Percentiles rank a stretch among this genome's conserved stretches.
Evolutionary conservation across 2,329 filamentous ascomycete genomes (phyloP).

Genomic region (Lasiodiplodia citricola): DNA sequence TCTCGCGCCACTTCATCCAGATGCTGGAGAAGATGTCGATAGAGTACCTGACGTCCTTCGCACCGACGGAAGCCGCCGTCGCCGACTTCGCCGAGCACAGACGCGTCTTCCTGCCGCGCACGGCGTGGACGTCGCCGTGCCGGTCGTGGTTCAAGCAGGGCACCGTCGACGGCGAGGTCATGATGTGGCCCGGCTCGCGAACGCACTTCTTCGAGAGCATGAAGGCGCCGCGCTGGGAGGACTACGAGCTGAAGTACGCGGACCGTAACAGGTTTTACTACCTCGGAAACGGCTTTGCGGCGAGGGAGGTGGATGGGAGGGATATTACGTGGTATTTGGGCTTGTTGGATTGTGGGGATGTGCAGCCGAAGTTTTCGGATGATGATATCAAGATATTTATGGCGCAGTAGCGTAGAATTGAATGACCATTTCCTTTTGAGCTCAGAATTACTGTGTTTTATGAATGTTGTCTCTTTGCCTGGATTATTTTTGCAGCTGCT

Average conservation of each 20-base stretch:
- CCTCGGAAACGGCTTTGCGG: slow-evolving; percentile 52
- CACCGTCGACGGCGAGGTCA: slow-evolving; percentile 41
- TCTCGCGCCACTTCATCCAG: background rate
- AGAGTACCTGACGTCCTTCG: slow-evolving; percentile 40
- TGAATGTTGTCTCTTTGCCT: no score
- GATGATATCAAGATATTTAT: background rate
- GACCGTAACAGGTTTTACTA: slow-evolving; percentile 48
- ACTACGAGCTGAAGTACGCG: slow-evolving; percentile 52
- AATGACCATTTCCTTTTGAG: no score
- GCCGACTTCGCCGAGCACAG: slow-evolving; percentile 37
- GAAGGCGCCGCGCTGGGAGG: slow-evolving; percentile 49
- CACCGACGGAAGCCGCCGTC: slow-evolving; percentile 39
- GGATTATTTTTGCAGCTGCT: no score
- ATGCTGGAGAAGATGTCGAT: slow-evolving; percentile 8
- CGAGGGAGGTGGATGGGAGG: slow-evolving; percentile 41
- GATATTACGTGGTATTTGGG: slow-evolving; percentile 45
- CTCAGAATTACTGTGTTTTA: no score
- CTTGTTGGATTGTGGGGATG: background rate
- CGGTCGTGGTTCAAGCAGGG: slow-evolving; percentile 43
- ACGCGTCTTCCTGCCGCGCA: slow-evolving; percentile 34
- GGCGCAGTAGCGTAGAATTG: background rate
- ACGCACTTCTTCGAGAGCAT: slow-evolving; percentile 47
- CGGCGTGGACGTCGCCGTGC: slow-evolving; percentile 42
- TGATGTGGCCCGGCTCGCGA: slow-evolving; percentile 40
- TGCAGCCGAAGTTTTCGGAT: background rate